Evolutionary conservation across 2,329 filamentous ascomycete genomes (phyloP), one percentile per base, ranked within the genome.

Genomic region (Onygenales sp.): DNA sequence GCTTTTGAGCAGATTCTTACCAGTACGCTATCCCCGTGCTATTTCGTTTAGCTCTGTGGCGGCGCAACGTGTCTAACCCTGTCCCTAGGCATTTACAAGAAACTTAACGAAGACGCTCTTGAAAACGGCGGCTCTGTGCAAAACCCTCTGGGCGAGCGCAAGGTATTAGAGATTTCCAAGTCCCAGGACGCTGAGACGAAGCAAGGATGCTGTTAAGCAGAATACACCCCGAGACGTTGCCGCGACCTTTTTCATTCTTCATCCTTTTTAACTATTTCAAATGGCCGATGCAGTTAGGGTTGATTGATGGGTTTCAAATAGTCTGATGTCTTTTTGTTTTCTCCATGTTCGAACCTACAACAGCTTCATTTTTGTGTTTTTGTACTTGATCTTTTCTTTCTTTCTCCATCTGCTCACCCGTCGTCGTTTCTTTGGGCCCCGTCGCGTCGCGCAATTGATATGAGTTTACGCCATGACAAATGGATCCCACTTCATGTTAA

Each of bases 1-100:
- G 93, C 93, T 57, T 97, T 98, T 83, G 92, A 98, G 78, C 97
- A 97, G 76, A 98, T 98, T 70, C 80, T 98, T 70, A 98, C 93
- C 69, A 92, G 92, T 96, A 81, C 58, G 81, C 72, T 47, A 38
- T n/a, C 50, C 52, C 48, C 42, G 43, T 35, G 33, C 42, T 7
- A 27, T 43, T 50, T 27, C 33, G 47, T 43, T 17, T 43, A 17
- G 3, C 35, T 9, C 31, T 41, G 36, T 39, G n/a, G 27, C 48
- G 35, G 27, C n/a, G 45, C 11, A 41, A 21, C 35, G 39, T 57
- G 60, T 46, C 57, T 61, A 49, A 44, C 47, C 49, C 17, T 47
- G 42, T 52, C 45, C 58, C 43, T 54, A 53, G 36, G 47, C 54
- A 54, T 55, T 48, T 41, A 9, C 5, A 69, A 95, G 93, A 98